Conservation (phyloP, 2,329 filamentous ascomycete species). For the Clonostachys solani region DNA sequence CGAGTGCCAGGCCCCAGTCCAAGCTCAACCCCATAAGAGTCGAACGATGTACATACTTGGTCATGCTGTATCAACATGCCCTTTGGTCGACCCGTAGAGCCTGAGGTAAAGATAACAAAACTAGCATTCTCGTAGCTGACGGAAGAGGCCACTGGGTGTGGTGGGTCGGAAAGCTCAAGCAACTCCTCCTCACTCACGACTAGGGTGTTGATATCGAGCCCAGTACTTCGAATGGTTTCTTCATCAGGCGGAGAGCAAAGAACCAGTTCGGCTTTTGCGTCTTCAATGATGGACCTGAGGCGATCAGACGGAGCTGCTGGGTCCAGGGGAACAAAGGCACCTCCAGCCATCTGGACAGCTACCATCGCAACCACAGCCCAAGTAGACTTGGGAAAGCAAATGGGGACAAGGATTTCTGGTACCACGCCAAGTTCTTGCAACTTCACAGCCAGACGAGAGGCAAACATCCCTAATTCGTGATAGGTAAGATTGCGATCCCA, state of each 20-base stretch:
- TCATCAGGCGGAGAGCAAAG: constrained; percentile 31
- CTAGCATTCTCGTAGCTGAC: constrained; percentile 62
- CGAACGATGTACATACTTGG: constrained; percentile 18
- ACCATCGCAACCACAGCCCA: constrained; percentile 40
- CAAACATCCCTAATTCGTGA: constrained; percentile 1
- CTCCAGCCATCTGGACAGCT: constrained; percentile 41
- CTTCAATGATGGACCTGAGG: constrained; percentile 35
- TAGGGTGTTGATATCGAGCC: constrained; percentile 17
- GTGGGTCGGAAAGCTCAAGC: constrained; percentile 19
- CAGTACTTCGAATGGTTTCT: constrained; percentile 20
- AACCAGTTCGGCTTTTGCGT: constrained; percentile 29
- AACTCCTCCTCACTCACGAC: constrained; percentile 20
- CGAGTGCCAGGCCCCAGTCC: constrained; percentile 13
- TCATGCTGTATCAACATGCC: constrained; percentile 5
- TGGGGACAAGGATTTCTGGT: constrained; percentile 32
- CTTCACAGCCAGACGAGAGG: constrained; percentile 25
- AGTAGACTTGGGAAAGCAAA: constrained; percentile 45
- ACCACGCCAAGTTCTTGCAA: constrained; percentile 26
- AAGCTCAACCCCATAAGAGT: constrained; percentile 31
- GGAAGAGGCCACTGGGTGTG: constrained; percentile 36
- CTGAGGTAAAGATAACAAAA: constrained; percentile 16
- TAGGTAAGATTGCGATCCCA: constrained; percentile 46
- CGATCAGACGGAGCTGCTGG: constrained; percentile 38
- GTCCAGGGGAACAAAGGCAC: constrained; percentile 39
- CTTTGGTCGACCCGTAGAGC: constrained; percentile 6